Base-by-base conservation (phyloP, 768 basidiomycete genomes). In the Termitomyces sp. region DNA sequence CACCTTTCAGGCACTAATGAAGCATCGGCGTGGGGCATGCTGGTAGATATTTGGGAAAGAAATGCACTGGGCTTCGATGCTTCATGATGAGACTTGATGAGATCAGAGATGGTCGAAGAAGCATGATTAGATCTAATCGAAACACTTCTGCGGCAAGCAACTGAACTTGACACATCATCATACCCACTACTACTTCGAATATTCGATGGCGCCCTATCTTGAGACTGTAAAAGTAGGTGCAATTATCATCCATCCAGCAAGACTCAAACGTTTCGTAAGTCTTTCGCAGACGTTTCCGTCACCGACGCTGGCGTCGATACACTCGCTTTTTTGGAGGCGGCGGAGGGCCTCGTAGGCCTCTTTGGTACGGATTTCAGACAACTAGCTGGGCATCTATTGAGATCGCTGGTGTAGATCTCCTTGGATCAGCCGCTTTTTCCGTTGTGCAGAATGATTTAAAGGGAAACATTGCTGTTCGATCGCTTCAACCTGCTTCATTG, bases 261-360 rank as follows among this genome's bases (percentile, higher is more conserved):
- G 18, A 48, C 42, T 50, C 11, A 48, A 67, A 61, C 35, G 28
- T 52, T 39, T 46, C 18, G 28, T 50, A 65, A 98, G 96, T 96
- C 93, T n/a, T 99, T 94, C 73, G 87, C 88, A 67, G 90, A 96
- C 74, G 96, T 98, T 44, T 84, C 89, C 35, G 81, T 93, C 66
- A 92, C 89, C 58, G 88, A 93, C 66, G 83, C 81, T 67, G 96
- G 96, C 63, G 85, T 98, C 71, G 89, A 98, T 73, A 98, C 97
- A 16, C 72, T 85, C 49, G 79, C 81, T 52, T 99, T 98, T 79
- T 82, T 96, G 67, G 88, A 96, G 67, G 97, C 96, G 8, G 81
- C 92, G 1, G 82, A 91, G 59, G 96, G 94, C 42, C 82, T 99
- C 50, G 90, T 95, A 62, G 88, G 89, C 60, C 78, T 98, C 67